Percentiles rank a stretch among this genome's conserved stretches.
These are phyloP conservation scores for Saussurea involucrata DNA, from an alignment of 129 eudicot species.

Conservation along the genomic window DNA sequence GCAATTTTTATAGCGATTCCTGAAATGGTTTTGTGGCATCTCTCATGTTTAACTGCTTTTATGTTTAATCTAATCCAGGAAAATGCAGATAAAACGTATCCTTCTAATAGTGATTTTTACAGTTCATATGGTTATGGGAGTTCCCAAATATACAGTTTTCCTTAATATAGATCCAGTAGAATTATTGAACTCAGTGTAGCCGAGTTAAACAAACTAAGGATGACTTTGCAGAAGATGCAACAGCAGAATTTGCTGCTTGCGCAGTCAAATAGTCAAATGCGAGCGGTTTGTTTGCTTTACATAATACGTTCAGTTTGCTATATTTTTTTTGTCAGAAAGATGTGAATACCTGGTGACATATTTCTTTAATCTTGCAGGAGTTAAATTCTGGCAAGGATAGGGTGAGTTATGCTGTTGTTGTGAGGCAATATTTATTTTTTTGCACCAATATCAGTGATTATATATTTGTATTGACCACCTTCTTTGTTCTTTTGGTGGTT, in stretches of 20 bases:
- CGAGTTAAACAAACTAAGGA: conserved; percentile 53
- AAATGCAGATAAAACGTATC: conserved; percentile 68
- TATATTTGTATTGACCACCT: neutral
- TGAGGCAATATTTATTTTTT: neutral
- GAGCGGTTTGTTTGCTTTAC: conserved; percentile 47
- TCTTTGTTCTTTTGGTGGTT: neutral
- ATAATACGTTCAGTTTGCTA: neutral
- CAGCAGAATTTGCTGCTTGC: conserved; percentile 70
- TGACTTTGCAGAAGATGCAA: conserved; percentile 63
- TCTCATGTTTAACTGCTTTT: neutral
- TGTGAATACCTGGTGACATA: neutral
- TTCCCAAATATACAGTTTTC: neutral
- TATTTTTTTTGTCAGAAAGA: neutral
- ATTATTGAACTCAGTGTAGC: conserved; percentile 58
- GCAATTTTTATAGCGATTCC: neutral
- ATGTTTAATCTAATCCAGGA: conserved; percentile 44
- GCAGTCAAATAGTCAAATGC: conserved; percentile 53
- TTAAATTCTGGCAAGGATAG: conserved; percentile 57
- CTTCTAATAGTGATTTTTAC: neutral
- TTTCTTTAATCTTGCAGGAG: conserved; percentile 40
- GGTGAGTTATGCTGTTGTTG: conserved; percentile 32
- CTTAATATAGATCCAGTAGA: conserved; percentile 42
- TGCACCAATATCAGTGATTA: neutral
- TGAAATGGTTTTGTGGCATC: neutral
- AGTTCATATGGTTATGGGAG: neutral